These are phyloP conservation scores for Thermothelomyces thermophilus DNA, from an alignment of 2,329 filamentous ascomycete genomes.

Conservation along the genomic window DNA sequence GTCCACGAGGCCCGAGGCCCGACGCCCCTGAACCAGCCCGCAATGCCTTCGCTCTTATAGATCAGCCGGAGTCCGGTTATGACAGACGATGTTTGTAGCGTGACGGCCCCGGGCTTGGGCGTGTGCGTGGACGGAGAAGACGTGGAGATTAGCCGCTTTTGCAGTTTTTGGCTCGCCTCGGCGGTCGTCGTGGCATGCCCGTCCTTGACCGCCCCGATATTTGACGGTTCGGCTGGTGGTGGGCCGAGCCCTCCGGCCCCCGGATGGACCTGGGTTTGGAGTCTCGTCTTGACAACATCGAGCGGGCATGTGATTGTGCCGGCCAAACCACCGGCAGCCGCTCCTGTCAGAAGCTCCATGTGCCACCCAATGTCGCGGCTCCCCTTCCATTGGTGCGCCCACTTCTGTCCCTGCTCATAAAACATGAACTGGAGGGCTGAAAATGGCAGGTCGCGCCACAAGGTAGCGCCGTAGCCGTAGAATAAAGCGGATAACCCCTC, in stretches of 20 bases:
- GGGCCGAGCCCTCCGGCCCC: constrained; percentile 22
- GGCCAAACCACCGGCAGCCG: constrained; percentile 82
- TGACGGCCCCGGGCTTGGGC: constrained; percentile 68
- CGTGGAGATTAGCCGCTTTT: constrained; percentile 75
- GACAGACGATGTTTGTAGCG: constrained; percentile 84
- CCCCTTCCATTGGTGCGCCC: constrained; percentile 72
- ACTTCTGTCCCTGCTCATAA: constrained; percentile 85
- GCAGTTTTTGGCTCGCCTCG: constrained; percentile 35
- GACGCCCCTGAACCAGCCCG: constrained; percentile 90
- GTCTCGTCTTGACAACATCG: constrained; percentile 93
- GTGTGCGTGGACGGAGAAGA: constrained; percentile 82
- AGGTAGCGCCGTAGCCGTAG: constrained; percentile 93
- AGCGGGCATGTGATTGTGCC: constrained; percentile 92
- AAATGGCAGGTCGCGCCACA: constrained; percentile 90
- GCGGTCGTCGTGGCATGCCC: constrained; percentile 22
- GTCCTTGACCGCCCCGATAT: constrained; percentile 18
- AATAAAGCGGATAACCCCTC: constrained; percentile 86
- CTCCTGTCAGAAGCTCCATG: constrained; percentile 83
- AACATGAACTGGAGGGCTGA: constrained; percentile 97
- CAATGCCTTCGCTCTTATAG: constrained; percentile 81
- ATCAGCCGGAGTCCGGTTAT: constrained; percentile 78
- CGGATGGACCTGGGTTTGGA: constrained; percentile 77
- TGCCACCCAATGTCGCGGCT: constrained; percentile 78
- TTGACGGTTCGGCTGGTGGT: background rate
- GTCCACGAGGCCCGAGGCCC: constrained; percentile 94